Percentiles rank a stretch among this genome's conserved stretches.
phyloP scores from a whole-genome alignment of 2,329 filamentous ascomycete genomes.

The Hymenoscyphus fructigenus region DNA sequence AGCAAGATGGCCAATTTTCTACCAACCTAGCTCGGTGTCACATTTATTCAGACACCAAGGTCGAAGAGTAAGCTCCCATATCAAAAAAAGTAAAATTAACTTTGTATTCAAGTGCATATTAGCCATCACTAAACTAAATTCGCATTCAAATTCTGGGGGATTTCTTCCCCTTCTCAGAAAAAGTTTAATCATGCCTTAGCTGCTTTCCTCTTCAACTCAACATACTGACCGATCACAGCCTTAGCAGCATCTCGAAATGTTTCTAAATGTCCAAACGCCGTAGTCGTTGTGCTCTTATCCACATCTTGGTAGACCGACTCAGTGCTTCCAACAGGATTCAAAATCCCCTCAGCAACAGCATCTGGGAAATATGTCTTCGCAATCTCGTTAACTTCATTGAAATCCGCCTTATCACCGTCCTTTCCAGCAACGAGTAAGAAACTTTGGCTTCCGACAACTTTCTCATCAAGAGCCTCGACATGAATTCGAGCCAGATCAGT shows the following conservation, averaged over 20 bases:
- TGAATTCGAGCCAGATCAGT: constrained; percentile 14
- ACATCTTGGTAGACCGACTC: neutral
- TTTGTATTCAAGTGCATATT: too few relatives aligned
- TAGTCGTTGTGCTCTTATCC: neutral
- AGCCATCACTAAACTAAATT: too few relatives aligned
- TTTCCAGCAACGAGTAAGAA: constrained; percentile 7
- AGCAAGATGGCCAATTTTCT: too few relatives aligned
- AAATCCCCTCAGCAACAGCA: constrained; percentile 3
- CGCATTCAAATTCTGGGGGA: too few relatives aligned
- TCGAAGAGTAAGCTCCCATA: too few relatives aligned
- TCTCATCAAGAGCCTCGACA: constrained; percentile 18
- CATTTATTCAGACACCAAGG: too few relatives aligned
- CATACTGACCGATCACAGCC: constrained; percentile 9
- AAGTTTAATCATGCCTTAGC: neutral
- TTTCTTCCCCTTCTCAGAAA: neutral
- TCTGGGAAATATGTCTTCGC: constrained; percentile 11
- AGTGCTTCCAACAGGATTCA: constrained; percentile 8
- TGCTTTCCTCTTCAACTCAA: constrained; percentile 14
- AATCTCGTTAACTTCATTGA: constrained; percentile 8
- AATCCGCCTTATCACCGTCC: constrained; percentile 1
- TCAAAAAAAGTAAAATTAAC: too few relatives aligned
- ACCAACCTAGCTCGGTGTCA: too few relatives aligned
- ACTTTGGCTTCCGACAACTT: constrained; percentile 4
- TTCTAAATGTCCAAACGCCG: constrained; percentile 5
- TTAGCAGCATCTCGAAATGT: constrained; percentile 5